A percentile compares a stretch with the other conserved stretches of the same genome.
Conservation (phyloP, 179 eudicot species). For the Dionaea muscipula region DNA sequence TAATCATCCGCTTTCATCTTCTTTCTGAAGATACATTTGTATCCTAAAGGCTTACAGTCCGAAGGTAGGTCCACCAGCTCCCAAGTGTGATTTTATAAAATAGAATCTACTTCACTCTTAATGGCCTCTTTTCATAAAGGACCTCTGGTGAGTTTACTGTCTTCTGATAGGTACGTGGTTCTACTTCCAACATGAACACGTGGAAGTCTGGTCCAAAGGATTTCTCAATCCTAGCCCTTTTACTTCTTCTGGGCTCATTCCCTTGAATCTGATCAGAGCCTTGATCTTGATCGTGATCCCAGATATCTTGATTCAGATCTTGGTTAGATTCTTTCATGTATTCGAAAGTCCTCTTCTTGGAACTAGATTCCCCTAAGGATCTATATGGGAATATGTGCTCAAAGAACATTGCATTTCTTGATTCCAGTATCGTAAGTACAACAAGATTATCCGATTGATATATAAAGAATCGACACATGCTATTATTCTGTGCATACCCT, state of each 20-base stretch:
- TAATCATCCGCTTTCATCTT: background rate
- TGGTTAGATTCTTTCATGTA: no score
- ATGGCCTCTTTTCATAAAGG: no score
- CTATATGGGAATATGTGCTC: background rate
- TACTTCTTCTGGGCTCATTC: no score
- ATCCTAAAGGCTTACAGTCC: no score
- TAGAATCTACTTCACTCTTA: background rate
- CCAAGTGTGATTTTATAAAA: background rate
- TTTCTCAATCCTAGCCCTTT: no score
- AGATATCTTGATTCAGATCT: no score
- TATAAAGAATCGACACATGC: conserved; percentile 3
- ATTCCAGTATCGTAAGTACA: background rate
- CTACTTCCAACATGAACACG: background rate
- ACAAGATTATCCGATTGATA: background rate
- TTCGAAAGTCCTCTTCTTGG: no score
- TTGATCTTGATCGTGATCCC: no score
- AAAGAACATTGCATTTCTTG: background rate
- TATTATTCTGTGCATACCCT: conserved; percentile 7
- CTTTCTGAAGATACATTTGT: no score
- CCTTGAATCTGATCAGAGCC: no score
- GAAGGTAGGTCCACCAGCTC: background rate
- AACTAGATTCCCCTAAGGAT: no score
- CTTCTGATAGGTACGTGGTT: background rate
- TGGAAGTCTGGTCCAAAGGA: no score
- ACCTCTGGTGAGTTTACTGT: background rate